Percentiles rank a stretch among this genome's conserved stretches.
phyloP scores from a whole-genome alignment of 768 basidiomycete genomes.

The Termitomyces sp. region DNA sequence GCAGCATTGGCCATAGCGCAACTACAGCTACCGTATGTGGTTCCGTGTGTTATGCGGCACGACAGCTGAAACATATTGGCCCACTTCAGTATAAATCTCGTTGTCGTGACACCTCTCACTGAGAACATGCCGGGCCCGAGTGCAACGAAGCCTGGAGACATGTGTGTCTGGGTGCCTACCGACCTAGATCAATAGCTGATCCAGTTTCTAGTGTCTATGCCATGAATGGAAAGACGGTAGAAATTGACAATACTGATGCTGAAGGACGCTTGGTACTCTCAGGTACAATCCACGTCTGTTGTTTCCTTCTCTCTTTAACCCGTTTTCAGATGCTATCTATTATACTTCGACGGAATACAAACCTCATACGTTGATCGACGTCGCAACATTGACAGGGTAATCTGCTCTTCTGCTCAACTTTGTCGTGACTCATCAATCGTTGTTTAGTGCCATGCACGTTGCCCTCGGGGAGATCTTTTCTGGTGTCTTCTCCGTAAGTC shows the following conservation, averaged over 20 bases:
- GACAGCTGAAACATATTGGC: neutral
- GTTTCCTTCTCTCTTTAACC: neutral
- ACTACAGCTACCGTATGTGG: slow-evolving; percentile 67
- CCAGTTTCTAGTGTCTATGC: slow-evolving; percentile 54
- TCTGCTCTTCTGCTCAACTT: slow-evolving; percentile 4
- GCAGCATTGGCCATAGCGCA: slow-evolving; percentile 76
- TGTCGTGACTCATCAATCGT: neutral
- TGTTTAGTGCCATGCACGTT: slow-evolving; percentile 55
- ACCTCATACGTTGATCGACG: slow-evolving; percentile 80
- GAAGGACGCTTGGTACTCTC: slow-evolving; percentile 76
- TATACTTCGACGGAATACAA: slow-evolving; percentile 74
- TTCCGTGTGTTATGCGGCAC: neutral
- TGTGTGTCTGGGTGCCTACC: slow-evolving; percentile 37
- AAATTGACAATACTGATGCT: slow-evolving; percentile 85
- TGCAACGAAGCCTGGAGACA: slow-evolving; percentile 80
- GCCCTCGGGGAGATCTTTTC: slow-evolving; percentile 74
- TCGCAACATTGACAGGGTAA: slow-evolving; percentile 82
- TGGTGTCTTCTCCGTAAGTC: slow-evolving; percentile 70
- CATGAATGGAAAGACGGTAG: slow-evolving; percentile 85
- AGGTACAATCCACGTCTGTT: slow-evolving; percentile 30
- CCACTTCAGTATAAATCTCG: slow-evolving; percentile 59
- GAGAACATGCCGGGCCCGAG: slow-evolving; percentile 82
- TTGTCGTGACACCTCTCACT: slow-evolving; percentile 66
- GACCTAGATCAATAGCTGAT: neutral
- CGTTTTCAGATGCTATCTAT: slow-evolving; percentile 65